A percentile compares a stretch with the other conserved stretches of the same genome.
Evolutionary conservation across 1,139 yeast genomes (phyloP).

Genomic region (Blastobotrys aristatus): DNA sequence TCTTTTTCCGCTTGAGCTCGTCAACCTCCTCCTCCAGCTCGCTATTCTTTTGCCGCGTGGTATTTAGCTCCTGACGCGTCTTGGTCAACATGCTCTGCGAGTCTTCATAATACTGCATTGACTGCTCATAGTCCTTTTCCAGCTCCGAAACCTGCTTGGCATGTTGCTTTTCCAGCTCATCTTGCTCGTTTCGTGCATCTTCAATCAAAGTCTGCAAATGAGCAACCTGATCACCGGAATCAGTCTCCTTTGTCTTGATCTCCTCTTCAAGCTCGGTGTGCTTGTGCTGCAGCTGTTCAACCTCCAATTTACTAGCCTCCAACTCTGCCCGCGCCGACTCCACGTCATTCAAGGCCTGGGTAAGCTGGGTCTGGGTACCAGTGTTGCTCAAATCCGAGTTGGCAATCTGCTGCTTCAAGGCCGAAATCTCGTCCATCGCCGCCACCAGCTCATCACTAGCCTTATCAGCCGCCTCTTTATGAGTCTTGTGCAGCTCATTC

Average conservation of each 20-base stretch:
- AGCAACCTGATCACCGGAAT: conserved; percentile 17
- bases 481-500: conserved; percentile 28
- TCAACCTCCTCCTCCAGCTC: conserved; percentile 62
- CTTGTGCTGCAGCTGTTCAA: conserved; percentile 14
- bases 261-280: conserved; percentile 14
- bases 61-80: conserved; percentile 65
- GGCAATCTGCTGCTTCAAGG: conserved; percentile 27
- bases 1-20: conserved; percentile 46
- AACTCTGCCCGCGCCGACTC: conserved; percentile 14
- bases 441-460: conserved; percentile 26
- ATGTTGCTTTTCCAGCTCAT: conserved; percentile 8
- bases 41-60: conserved; percentile 52
- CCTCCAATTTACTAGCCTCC: conserved; percentile 10
- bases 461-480: conserved; percentile 33
- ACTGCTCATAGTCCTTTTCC: conserved; percentile 60
- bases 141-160: conserved; percentile 23
- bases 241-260: background rate
- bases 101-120: conserved; percentile 65
- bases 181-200: background rate
- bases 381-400: conserved; percentile 20
- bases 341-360: conserved; percentile 18
- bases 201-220: conserved; percentile 13
- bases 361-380: conserved; percentile 21
- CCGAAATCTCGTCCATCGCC: conserved; percentile 26
- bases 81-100: conserved; percentile 69